These are phyloP conservation scores for Trifolium fragiferum DNA, from an alignment of 306 rosid genomes.

Conservation along the genomic window DNA sequence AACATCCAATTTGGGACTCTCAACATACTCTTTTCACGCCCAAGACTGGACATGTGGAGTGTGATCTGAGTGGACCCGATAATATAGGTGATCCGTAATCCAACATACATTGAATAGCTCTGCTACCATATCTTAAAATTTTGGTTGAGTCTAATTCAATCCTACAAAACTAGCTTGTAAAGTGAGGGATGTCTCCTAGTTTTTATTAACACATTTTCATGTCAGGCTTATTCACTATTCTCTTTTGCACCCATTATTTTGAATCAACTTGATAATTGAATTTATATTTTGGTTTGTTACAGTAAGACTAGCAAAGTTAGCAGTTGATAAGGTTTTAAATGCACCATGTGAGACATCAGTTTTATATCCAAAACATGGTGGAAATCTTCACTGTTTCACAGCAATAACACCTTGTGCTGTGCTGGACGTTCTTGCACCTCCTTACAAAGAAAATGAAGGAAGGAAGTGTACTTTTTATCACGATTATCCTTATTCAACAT, in stretches of 20 bases:
- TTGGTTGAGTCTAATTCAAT: too few species aligned
- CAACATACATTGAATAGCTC: too few species aligned
- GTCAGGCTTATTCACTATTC: constrained; percentile 17
- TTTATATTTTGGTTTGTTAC: constrained; percentile 31
- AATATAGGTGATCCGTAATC: too few species aligned
- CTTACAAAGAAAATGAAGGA: constrained; percentile 79
- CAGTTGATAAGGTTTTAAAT: constrained; percentile 71
- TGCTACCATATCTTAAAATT: too few species aligned
- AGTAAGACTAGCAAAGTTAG: constrained; percentile 85
- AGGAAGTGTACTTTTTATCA: constrained; percentile 84
- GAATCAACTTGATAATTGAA: background rate
- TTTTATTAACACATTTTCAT: too few species aligned
- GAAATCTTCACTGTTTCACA: constrained; percentile 90
- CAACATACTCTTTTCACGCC: too few species aligned
- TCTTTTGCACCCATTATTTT: constrained; percentile 31
- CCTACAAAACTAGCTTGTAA: too few species aligned
- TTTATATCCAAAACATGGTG: constrained; percentile 79
- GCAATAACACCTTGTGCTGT: constrained; percentile 89
- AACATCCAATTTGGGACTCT: too few species aligned
- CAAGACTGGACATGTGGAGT: too few species aligned
- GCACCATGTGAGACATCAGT: constrained; percentile 78
- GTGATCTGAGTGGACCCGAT: too few species aligned
- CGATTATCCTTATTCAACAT: constrained; percentile 77
- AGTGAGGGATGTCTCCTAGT: too few species aligned
- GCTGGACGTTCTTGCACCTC: constrained; percentile 86